These are phyloP conservation scores for Aspergillus persii DNA, from an alignment of 2,329 filamentous ascomycete genomes.

Conservation along the genomic window DNA sequence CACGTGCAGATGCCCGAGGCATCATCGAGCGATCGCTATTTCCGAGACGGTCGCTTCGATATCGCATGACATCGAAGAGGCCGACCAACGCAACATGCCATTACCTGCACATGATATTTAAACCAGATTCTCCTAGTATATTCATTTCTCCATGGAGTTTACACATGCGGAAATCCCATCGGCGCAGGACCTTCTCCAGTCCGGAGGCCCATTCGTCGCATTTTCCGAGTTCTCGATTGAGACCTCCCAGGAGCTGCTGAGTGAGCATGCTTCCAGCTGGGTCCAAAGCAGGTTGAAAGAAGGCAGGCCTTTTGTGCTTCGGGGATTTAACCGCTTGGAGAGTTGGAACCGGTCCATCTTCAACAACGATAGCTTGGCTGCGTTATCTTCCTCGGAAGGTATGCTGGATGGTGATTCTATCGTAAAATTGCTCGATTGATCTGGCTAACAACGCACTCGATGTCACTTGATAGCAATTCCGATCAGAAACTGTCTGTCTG, in stretches of 20 bases:
- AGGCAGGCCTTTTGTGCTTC: slow-evolving; percentile 35
- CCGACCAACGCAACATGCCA: neutral
- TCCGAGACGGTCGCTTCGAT: slow-evolving; percentile 9
- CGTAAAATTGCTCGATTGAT: neutral
- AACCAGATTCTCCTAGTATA: neutral
- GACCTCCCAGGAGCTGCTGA: slow-evolving; percentile 4
- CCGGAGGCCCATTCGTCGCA: slow-evolving; percentile 15
- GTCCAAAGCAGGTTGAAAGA: slow-evolving; percentile 28
- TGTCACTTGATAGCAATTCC: slow-evolving; percentile 26
- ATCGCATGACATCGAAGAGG: slow-evolving; percentile 5
- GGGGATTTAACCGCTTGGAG: slow-evolving; percentile 31
- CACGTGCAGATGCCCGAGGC: slow-evolving; percentile 3
- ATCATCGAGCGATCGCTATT: slow-evolving; percentile 1
- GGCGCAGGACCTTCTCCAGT: slow-evolving; percentile 12
- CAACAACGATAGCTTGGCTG: slow-evolving; percentile 31
- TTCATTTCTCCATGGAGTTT: slow-evolving; percentile 6
- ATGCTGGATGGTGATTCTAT: slow-evolving; percentile 1
- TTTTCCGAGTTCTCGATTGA: slow-evolving; percentile 22
- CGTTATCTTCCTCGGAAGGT: slow-evolving; percentile 34
- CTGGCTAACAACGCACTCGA: neutral
- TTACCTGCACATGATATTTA: neutral
- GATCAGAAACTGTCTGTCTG: slow-evolving; percentile 34
- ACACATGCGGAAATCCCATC: slow-evolving; percentile 1
- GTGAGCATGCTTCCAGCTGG: slow-evolving; percentile 21
- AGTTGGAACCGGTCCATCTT: slow-evolving; percentile 26